A percentile compares a stretch with the other conserved stretches of the same genome.
phyloP scores from a whole-genome alignment of 306 rosid species.

The Carpinus fangiana region DNA sequence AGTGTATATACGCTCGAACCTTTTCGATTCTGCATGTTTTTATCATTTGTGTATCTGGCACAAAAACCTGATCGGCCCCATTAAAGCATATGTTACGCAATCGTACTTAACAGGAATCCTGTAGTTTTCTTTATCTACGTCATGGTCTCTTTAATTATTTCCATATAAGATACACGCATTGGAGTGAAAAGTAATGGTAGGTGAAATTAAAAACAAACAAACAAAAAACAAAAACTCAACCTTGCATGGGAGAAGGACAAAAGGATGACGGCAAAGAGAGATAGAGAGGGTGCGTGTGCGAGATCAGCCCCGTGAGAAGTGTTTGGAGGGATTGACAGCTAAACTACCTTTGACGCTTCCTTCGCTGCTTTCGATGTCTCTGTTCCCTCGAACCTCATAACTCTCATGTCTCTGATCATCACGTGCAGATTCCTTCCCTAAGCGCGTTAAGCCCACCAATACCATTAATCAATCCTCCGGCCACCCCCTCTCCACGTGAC shows the following conservation, averaged over 20 bases:
- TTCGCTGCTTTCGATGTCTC: slow-evolving; percentile 52
- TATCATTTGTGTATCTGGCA: too few relatives aligned
- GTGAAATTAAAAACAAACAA: neutral
- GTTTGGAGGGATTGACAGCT: slow-evolving; percentile 86
- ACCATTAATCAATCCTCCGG: neutral
- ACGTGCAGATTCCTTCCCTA: slow-evolving; percentile 59
- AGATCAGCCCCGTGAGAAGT: slow-evolving; percentile 50
- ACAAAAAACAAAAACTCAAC: too few relatives aligned
- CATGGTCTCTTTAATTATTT: neutral
- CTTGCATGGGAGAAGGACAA: slow-evolving; percentile 5
- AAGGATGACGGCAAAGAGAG: slow-evolving; percentile 7
- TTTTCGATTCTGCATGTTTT: too few relatives aligned
- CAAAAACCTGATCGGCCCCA: too few relatives aligned
- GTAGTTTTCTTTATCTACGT: neutral
- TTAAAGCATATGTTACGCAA: too few relatives aligned
- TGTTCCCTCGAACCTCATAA: neutral
- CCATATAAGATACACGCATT: neutral
- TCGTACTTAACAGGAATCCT: neutral
- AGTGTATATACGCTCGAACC: too few relatives aligned
- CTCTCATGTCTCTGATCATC: slow-evolving; percentile 31
- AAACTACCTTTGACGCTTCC: slow-evolving; percentile 67
- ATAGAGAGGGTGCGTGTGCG: neutral
- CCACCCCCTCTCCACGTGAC: slow-evolving; percentile 25
- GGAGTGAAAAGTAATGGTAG: neutral
- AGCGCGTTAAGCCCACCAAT: slow-evolving; percentile 26